Evolutionary conservation across 75 land plant genomes (phyloP).

Genomic region (Ceratopteris richardii): DNA sequence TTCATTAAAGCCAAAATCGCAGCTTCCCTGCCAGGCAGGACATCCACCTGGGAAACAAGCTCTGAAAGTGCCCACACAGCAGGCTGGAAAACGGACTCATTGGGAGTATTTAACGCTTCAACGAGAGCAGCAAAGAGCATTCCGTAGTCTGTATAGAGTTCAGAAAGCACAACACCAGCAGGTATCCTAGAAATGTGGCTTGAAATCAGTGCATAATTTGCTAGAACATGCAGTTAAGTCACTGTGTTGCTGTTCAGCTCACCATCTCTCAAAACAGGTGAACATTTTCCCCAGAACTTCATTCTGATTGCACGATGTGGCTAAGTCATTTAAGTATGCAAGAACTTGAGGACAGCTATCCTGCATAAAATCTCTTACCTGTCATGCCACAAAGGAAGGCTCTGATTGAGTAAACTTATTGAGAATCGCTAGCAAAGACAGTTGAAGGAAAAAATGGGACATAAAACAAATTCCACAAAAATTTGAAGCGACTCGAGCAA

Average conservation of each 20-base stretch:
- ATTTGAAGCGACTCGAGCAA: too few relatives aligned
- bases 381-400: background rate
- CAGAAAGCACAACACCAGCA: slow-evolving; percentile 21
- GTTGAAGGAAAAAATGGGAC: background rate
- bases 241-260: background rate
- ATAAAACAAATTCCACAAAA: too few relatives aligned
- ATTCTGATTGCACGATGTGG: background rate
- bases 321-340: slow-evolving; percentile 2
- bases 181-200: slow-evolving; percentile 15
- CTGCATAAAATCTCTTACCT: slow-evolving; percentile 19
- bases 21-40: slow-evolving; percentile 19
- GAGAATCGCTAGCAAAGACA: too few relatives aligned
- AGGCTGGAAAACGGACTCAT: slow-evolving; percentile 8
- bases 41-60: slow-evolving; percentile 16
- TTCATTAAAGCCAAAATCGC: slow-evolving; percentile 11
- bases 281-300: slow-evolving; percentile 15
- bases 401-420: background rate
- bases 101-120: slow-evolving; percentile 3
- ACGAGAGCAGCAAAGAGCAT: slow-evolving; percentile 5
- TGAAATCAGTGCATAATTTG: background rate
- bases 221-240: background rate
- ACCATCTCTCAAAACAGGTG: slow-evolving; percentile 24
- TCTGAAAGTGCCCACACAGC: slow-evolving; percentile 15
- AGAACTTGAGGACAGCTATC: slow-evolving; percentile 13
- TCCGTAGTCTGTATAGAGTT: slow-evolving; percentile 13